These are phyloP conservation scores for Pittosporum tobira DNA, from an alignment of 129 eudicot genomes.

Conservation along the genomic window DNA sequence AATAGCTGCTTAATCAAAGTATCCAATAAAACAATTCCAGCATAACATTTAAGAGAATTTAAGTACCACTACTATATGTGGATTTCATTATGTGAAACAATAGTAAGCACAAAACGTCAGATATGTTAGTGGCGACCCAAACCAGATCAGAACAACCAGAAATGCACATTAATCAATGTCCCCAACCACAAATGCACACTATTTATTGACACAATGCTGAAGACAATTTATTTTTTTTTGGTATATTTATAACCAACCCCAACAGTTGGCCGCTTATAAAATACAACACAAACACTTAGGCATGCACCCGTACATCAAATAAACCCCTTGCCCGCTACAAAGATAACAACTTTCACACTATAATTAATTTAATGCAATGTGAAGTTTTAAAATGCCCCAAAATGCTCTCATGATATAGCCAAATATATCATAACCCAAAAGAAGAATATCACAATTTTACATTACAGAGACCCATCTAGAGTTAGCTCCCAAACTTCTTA, in stretches of 20 bases:
- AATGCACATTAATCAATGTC: neutral
- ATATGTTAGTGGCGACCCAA: neutral
- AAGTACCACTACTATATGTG: neutral
- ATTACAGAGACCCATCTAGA: neutral
- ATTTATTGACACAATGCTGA: neutral
- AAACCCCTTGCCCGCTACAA: neutral
- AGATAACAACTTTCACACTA: neutral
- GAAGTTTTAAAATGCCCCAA: neutral
- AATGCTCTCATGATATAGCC: neutral
- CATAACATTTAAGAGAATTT: neutral
- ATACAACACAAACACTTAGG: neutral
- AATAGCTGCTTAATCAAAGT: neutral
- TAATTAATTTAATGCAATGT: neutral
- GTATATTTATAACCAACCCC: too few relatives aligned
- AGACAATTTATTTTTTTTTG: too few relatives aligned
- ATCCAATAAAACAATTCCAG: neutral
- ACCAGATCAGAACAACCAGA: conserved; percentile 1
- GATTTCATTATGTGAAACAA: neutral
- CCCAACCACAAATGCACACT: neutral
- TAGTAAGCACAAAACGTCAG: neutral
- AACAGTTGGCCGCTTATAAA: neutral
- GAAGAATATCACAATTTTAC: neutral
- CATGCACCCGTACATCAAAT: too few relatives aligned
- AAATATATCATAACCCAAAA: neutral
- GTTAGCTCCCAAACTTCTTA: neutral